phyloP scores from a whole-genome alignment of 1,139 yeast species.

The Yamadazyma atmosphaerica region DNA sequence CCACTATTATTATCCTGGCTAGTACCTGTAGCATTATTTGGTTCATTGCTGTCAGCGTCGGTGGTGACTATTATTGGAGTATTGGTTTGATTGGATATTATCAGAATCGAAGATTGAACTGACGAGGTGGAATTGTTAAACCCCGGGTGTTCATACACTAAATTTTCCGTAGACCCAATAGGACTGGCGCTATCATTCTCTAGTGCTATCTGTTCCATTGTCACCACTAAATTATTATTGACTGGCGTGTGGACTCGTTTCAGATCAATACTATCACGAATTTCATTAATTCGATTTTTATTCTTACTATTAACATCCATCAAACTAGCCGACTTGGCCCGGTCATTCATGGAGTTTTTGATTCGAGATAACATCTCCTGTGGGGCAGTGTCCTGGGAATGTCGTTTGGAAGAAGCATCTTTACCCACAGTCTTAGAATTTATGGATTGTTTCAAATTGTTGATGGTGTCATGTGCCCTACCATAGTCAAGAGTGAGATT shows the following conservation, averaged over 20 bases:
- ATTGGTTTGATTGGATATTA: constrained; percentile 5
- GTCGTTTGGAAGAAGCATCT: constrained; percentile 18
- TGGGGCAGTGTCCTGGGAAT: constrained; percentile 24
- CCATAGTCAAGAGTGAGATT: constrained; percentile 12
- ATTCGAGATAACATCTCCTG: constrained; percentile 29
- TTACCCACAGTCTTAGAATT: constrained; percentile 21
- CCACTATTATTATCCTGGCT: constrained; percentile 2
- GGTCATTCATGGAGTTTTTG: constrained; percentile 26
- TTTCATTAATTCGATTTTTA: constrained; percentile 20
- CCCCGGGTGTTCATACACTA: no score
- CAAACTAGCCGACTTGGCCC: constrained; percentile 14
- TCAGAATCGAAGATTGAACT: constrained; percentile 17
- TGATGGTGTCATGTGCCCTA: constrained; percentile 26
- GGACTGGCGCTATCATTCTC: no score
- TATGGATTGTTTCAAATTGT: constrained; percentile 23
- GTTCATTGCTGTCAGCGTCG: constrained; percentile 4
- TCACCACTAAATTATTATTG: constrained; percentile 3
- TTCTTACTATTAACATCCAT: constrained; percentile 13
- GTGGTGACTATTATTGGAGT: constrained; percentile 12
- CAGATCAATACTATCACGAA: constrained; percentile 31
- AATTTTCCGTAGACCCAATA: no score
- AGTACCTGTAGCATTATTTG: not conserved
- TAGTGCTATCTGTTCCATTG: constrained; percentile 5
- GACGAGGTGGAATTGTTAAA: constrained; percentile 15
- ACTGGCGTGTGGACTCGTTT: constrained; percentile 19